These are phyloP conservation scores for Macrotyloma uniflorum DNA, from an alignment of 306 rosid genomes.

Conservation along the genomic window DNA sequence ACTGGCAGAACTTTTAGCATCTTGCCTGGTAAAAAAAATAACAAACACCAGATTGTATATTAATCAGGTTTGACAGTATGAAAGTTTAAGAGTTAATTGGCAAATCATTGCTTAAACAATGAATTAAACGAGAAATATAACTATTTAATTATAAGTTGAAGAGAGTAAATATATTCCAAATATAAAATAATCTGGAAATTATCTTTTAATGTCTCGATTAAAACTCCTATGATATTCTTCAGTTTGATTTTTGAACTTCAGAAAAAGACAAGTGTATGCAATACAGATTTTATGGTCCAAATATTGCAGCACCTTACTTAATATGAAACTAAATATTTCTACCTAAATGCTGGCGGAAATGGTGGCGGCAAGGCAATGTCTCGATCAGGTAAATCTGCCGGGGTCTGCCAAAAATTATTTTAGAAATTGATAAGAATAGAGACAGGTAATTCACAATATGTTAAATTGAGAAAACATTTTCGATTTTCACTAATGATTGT, in stretches of 20 bases:
- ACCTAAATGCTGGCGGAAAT: too few relatives aligned
- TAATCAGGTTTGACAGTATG: neutral
- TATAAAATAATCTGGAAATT: constrained; percentile 3
- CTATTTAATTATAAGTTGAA: neutral
- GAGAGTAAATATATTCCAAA: constrained; percentile 22
- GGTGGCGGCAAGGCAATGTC: too few relatives aligned
- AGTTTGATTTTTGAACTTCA: constrained; percentile 6
- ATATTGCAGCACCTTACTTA: neutral
- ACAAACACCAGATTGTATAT: neutral
- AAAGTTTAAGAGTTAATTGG: neutral
- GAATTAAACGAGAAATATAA: neutral
- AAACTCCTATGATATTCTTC: neutral
- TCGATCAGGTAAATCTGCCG: constrained; percentile 77
- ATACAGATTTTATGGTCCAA: constrained; percentile 1
- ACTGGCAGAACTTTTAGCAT: too few relatives aligned
- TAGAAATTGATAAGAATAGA: constrained; percentile 7
- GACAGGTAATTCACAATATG: neutral
- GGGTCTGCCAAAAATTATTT: constrained; percentile 53
- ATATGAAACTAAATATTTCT: constrained; percentile 19
- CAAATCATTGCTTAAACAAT: neutral
- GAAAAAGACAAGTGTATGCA: constrained; percentile 15
- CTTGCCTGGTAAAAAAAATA: neutral
- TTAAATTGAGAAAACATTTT: neutral
- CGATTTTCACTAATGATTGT: neutral
- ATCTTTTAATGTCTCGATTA: too few relatives aligned